These are phyloP conservation scores for Mollisiaceae sp. DNA, from an alignment of 2,329 filamentous ascomycete species.

Conservation along the genomic window DNA sequence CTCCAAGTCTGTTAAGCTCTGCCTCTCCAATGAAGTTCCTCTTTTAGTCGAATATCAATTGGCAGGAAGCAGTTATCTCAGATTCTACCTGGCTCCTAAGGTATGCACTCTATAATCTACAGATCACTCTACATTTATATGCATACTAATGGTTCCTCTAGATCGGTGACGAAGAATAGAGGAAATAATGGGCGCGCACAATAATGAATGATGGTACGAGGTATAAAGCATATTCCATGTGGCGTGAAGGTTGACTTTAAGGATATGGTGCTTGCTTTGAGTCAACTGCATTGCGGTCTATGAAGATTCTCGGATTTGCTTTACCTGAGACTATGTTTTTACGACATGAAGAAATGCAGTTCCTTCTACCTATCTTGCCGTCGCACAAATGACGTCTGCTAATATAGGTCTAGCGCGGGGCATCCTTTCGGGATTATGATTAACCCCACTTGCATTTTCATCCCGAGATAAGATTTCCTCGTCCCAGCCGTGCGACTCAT, in stretches of 20 bases:
- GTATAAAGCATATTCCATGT: slow-evolving; percentile 38
- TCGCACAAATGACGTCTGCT: slow-evolving; percentile 14
- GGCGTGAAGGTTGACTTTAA: slow-evolving; percentile 42
- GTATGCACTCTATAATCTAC: slow-evolving; percentile 50
- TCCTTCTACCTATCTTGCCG: slow-evolving; percentile 12
- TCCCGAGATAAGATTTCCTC: slow-evolving; percentile 26
- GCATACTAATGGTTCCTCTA: slow-evolving; percentile 44
- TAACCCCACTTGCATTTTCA: slow-evolving; percentile 25
- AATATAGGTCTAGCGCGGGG: slow-evolving; percentile 35
- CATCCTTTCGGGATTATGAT: slow-evolving; percentile 17
- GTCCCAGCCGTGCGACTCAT: slow-evolving; percentile 12
- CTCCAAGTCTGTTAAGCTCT: slow-evolving; percentile 84
- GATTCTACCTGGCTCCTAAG: slow-evolving; percentile 99
- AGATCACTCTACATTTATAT: not conserved
- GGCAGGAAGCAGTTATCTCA: slow-evolving; percentile 81
- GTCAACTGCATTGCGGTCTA: slow-evolving; percentile 13
- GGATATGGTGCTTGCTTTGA: slow-evolving; percentile 37
- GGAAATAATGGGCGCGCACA: slow-evolving; percentile 22
- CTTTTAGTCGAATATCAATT: slow-evolving; percentile 92
- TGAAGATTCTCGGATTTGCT: slow-evolving; percentile 13
- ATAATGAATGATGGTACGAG: slow-evolving; percentile 38
- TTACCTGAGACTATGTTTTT: slow-evolving; percentile 19
- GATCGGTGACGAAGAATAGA: slow-evolving; percentile 73
- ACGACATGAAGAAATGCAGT: slow-evolving; percentile 29
- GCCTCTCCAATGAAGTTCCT: slow-evolving; percentile 94